Conservation (phyloP, 768 basidiomycete species). For the Cystobasidium tubakii region DNA sequence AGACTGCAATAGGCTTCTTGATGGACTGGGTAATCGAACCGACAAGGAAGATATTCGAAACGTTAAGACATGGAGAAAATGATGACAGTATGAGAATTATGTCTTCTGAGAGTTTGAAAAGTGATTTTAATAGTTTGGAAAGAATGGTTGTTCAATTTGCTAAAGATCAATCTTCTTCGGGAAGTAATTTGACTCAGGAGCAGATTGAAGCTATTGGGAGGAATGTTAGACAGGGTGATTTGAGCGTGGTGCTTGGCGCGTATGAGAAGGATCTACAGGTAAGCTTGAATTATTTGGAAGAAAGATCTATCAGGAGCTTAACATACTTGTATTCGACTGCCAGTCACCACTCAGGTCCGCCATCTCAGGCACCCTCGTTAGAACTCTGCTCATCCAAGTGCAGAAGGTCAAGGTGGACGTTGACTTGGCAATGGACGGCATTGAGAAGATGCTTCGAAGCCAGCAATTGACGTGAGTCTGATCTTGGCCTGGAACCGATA, state of each 20-base stretch:
- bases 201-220: constrained; percentile 64
- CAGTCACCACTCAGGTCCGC: constrained; percentile 71
- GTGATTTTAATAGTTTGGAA: constrained; percentile 82
- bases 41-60: constrained; percentile 69
- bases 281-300: constrained; percentile 9
- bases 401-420: constrained; percentile 97
- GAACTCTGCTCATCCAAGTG: constrained; percentile 81
- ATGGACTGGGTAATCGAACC: constrained; percentile 81
- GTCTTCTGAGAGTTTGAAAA: constrained; percentile 69
- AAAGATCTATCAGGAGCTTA: not conserved
- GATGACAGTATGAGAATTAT: constrained; percentile 63
- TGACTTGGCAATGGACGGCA: constrained; percentile 78
- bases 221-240: constrained; percentile 69
- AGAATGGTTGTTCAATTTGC: constrained; percentile 85
- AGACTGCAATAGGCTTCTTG: constrained; percentile 68
- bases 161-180: constrained; percentile 54
- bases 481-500: no score
- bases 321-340: no score
- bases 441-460: constrained; percentile 70
- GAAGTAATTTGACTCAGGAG: constrained; percentile 60
- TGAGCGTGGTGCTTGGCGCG: constrained; percentile 75
- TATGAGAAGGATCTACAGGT: constrained; percentile 87
- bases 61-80: constrained; percentile 63
- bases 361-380: constrained; percentile 69
- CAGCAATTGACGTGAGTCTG: constrained; percentile 23